phyloP scores from a whole-genome alignment of 495 filamentous ascomycete genomes.

The Recurvomyces mirabilis region DNA sequence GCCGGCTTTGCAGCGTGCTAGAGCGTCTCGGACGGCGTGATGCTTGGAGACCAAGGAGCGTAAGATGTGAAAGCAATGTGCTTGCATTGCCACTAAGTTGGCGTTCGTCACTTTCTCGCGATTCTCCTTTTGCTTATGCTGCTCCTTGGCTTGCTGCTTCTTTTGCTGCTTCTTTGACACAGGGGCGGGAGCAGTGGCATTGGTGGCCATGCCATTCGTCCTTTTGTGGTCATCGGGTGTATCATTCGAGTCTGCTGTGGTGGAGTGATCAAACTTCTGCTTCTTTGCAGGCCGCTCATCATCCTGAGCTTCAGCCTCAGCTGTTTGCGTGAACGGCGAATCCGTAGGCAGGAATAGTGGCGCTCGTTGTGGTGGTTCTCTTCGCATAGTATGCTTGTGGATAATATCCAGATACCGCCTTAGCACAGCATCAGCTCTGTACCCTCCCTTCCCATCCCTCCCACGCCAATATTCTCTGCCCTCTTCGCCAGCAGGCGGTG shows the following conservation, averaged over 20 bases:
- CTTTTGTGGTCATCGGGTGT: background rate
- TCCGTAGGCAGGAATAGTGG: constrained; percentile 65
- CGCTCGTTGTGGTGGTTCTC: constrained; percentile 47
- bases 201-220: background rate
- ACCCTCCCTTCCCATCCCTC: constrained; percentile 70
- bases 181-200: background rate
- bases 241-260: no score
- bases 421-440: constrained; percentile 76
- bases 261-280: constrained; percentile 3
- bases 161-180: background rate
- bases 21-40: constrained; percentile 67
- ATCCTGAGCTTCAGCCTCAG: constrained; percentile 17
- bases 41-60: constrained; percentile 66
- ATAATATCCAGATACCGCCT: constrained; percentile 85
- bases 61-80: constrained; percentile 86
- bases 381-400: constrained; percentile 57
- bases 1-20: constrained; percentile 53
- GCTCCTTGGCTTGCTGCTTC: constrained; percentile 37
- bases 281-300: constrained; percentile 18
- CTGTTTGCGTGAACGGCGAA: background rate
- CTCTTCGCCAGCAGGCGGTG: constrained; percentile 51
- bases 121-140: constrained; percentile 28
- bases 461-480: constrained; percentile 77
- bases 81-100: constrained; percentile 74
- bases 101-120: constrained; percentile 44